Conservation (phyloP, 2,329 filamentous ascomycete species). For the Neopestalotiopsis clavispora region DNA sequence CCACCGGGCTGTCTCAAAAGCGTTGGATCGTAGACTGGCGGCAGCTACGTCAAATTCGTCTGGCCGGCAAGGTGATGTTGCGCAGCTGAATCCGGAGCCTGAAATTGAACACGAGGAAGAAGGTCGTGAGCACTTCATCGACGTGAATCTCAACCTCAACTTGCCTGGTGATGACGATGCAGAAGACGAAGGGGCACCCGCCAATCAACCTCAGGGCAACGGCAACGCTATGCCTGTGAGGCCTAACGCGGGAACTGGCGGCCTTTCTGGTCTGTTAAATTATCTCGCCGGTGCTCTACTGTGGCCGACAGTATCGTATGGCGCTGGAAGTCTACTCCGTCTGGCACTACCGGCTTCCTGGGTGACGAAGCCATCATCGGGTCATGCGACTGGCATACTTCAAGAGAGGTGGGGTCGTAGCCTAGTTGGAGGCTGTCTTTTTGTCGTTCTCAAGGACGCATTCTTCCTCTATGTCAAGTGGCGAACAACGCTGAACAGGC, state of each 20-base stretch:
- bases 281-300: conserved; percentile 64
- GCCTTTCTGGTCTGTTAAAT: conserved; percentile 39
- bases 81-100: background rate
- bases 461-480: conserved; percentile 68
- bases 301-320: conserved; percentile 80
- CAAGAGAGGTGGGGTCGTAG: conserved; percentile 89
- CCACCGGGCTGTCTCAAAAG: conserved; percentile 52
- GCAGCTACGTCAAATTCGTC: conserved; percentile 45
- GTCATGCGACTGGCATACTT: conserved; percentile 64
- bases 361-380: conserved; percentile 51
- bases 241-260: conserved; percentile 9
- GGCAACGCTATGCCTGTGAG: conserved; percentile 8
- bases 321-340: conserved; percentile 77
- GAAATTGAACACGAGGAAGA: conserved; percentile 2
- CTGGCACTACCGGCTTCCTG: conserved; percentile 70
- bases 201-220: conserved; percentile 9
- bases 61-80: conserved; percentile 15
- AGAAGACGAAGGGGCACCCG: background rate
- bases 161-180: conserved; percentile 21
- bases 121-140: conserved; percentile 6
- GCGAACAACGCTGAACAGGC: conserved; percentile 60
- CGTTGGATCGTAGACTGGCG: conserved; percentile 53
- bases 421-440: conserved; percentile 85
- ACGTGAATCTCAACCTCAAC: conserved; percentile 29
- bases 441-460: conserved; percentile 79